phyloP scores from a whole-genome alignment of 495 filamentous ascomycete species.

The Aspergillus sparsus region DNA sequence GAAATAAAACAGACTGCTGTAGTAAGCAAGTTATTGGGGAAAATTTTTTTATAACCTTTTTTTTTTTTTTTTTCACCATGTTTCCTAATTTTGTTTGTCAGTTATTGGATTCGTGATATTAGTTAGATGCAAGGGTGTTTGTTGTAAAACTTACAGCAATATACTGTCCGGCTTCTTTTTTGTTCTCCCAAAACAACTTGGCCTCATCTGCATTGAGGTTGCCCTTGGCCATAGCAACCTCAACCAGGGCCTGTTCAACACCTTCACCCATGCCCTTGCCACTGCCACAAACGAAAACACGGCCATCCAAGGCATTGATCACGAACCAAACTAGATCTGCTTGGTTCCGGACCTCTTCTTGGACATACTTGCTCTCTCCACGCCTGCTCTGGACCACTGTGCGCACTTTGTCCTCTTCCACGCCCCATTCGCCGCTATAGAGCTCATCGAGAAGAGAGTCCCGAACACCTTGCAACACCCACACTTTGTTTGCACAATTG shows the following conservation, averaged over 20 bases:
- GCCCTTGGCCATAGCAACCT: conserved; percentile 79
- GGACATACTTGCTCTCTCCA: conserved; percentile 77
- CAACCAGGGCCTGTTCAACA: conserved; percentile 78
- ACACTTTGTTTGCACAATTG: conserved; percentile 98
- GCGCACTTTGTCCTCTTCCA: conserved; percentile 89
- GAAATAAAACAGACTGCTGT: neutral
- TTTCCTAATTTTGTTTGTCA: conserved; percentile 35
- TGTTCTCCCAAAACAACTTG: conserved; percentile 73
- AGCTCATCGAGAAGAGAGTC: conserved; percentile 92
- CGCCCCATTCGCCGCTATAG: conserved; percentile 94
- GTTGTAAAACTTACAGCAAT: conserved; percentile 68
- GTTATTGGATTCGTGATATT: neutral
- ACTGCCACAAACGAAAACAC: conserved; percentile 94
- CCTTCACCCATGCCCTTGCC: conserved; percentile 97
- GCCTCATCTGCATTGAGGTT: conserved; percentile 73
- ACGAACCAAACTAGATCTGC: conserved; percentile 97
- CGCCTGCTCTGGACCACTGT: conserved; percentile 85
- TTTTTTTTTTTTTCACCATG: conserved; percentile 37
- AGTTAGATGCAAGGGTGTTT: neutral
- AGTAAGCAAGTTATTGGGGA: neutral
- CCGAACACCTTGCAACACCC: conserved; percentile 96
- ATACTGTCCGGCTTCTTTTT: conserved; percentile 83
- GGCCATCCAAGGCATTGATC: conserved; percentile 87
- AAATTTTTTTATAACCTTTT: neutral
- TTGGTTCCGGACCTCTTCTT: conserved; percentile 82